Percentiles rank a stretch among this genome's conserved stretches.
Evolutionary conservation across 108 stramenopile genomes (phyloP).

Genomic region (Cyclotella choctawhatcheeana): DNA sequence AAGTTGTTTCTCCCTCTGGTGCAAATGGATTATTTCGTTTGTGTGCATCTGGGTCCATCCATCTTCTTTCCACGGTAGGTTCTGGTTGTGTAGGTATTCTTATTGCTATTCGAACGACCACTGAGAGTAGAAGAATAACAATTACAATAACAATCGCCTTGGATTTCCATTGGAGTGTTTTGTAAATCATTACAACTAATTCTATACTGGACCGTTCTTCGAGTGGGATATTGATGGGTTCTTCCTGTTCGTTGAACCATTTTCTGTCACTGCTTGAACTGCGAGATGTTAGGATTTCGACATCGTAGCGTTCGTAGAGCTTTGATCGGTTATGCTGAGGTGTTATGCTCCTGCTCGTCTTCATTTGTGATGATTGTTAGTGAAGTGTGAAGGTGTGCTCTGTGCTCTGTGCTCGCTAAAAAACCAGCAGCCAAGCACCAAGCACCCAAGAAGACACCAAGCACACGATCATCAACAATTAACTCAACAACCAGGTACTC

Average conservation of each 20-base stretch:
- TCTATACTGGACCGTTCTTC: conserved; percentile 18
- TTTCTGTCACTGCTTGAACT: neutral
- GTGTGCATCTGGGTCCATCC: conserved; percentile 15
- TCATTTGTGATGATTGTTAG: neutral
- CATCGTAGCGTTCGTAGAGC: conserved; percentile 21
- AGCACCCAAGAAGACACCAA: no score
- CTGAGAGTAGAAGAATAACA: neutral
- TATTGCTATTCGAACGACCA: neutral
- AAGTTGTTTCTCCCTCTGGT: conserved; percentile 2
- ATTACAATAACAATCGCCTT: neutral
- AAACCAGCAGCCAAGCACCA: no score
- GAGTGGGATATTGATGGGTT: neutral
- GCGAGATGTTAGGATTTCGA: conserved; percentile 9
- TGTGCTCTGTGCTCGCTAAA: no score
- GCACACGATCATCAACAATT: no score
- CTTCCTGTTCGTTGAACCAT: conserved; percentile 15
- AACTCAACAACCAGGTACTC: no score
- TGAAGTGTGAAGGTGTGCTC: neutral
- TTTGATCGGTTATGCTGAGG: conserved; percentile 5
- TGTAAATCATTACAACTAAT: conserved; percentile 1
- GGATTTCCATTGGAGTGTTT: conserved; percentile 5
- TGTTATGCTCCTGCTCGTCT: neutral
- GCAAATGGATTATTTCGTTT: conserved; percentile 18
- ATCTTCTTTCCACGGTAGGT: neutral
- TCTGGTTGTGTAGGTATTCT: no score